A percentile compares a stretch with the other conserved stretches of the same genome.
Evolutionary conservation across 257 asterid genomes (phyloP).

Genomic region (Datura wrightii): DNA sequence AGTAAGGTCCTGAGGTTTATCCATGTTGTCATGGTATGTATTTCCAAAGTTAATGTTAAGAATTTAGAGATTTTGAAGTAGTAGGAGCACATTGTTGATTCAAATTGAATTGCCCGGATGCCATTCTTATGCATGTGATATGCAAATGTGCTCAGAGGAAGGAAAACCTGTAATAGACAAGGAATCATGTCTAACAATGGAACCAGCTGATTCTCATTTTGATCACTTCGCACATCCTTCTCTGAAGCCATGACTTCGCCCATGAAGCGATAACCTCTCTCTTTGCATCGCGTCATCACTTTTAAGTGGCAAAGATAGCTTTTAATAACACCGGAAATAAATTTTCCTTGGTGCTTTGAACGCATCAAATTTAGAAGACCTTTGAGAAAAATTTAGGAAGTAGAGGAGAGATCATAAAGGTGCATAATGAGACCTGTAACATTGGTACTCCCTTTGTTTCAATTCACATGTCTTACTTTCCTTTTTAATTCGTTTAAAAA

Average conservation of each 20-base stretch:
- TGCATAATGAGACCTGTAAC: not conserved
- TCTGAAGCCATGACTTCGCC: not conserved
- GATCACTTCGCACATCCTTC: not conserved
- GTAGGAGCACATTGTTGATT: slow-evolving; percentile 1
- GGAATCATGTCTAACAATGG: not conserved
- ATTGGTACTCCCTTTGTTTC: not conserved
- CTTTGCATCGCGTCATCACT: not conserved
- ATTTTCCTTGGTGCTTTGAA: not conserved
- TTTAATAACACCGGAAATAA: not conserved
- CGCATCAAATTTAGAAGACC: not conserved
- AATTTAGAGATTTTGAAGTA: not conserved
- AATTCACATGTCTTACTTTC: not conserved
- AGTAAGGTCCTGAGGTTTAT: not conserved
- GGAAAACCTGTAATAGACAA: not conserved
- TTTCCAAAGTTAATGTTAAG: not conserved
- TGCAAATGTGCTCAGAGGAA: not conserved
- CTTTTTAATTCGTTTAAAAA: not conserved
- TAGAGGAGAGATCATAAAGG: not conserved
- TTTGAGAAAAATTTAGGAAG: not conserved
- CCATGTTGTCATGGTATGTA: not conserved
- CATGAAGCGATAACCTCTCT: not conserved
- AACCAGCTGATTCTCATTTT: not conserved
- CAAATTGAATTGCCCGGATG: not conserved
- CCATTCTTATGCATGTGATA: not conserved
- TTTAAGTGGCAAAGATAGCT: not conserved